These are phyloP conservation scores for Hymenoscyphus fraxineus DNA, from an alignment of 2,329 filamentous ascomycete genomes.

Conservation along the genomic window DNA sequence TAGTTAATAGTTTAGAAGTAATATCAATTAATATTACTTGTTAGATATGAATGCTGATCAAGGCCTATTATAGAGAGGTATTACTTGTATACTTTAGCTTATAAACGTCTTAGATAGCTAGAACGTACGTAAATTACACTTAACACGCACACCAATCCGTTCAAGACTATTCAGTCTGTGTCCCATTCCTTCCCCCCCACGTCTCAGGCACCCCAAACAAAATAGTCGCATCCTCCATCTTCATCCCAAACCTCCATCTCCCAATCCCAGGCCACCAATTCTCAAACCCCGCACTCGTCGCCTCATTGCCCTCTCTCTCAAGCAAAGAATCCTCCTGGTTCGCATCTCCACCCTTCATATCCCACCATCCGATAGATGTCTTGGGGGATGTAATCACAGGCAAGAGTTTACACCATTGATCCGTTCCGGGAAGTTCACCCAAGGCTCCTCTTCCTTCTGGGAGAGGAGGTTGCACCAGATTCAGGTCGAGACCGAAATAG, in stretches of 20 bases:
- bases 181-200: background rate
- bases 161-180: no score
- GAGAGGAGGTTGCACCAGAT: slow-evolving; percentile 48
- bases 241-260: slow-evolving; percentile 41
- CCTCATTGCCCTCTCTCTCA: slow-evolving; percentile 9
- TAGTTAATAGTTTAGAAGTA: no score
- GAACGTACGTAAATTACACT: no score
- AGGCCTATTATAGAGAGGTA: no score
- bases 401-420: slow-evolving; percentile 43
- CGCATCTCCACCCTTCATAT: slow-evolving; percentile 40
- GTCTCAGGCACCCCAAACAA: slow-evolving; percentile 21
- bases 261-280: slow-evolving; percentile 48
- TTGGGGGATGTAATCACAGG: slow-evolving; percentile 33
- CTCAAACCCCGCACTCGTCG: slow-evolving; percentile 22
- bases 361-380: slow-evolving; percentile 45
- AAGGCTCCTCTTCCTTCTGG: slow-evolving; percentile 39
- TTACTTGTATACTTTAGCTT: no score
- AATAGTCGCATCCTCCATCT: slow-evolving; percentile 33
- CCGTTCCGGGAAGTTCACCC: slow-evolving; percentile 44
- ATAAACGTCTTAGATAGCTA: no score
- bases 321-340: background rate
- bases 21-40: no score
- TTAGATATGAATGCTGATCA: no score
- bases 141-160: no score
- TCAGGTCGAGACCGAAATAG: slow-evolving; percentile 42